phyloP scores from a whole-genome alignment of 345 rosid species.

The Heritiera littoralis region DNA sequence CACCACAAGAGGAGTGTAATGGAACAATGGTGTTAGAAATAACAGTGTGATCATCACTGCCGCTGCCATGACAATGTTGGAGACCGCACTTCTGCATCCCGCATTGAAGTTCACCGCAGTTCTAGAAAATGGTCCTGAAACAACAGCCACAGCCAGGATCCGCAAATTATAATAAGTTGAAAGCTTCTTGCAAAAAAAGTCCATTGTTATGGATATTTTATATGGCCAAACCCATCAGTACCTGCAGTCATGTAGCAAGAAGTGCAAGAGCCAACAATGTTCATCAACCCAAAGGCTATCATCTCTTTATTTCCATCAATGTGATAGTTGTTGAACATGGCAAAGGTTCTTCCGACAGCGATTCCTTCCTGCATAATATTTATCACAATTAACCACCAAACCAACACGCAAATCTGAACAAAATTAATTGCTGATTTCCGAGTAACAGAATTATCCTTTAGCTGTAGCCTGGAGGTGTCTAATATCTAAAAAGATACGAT shows the following conservation, averaged over 20 bases:
- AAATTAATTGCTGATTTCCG: too few relatives aligned
- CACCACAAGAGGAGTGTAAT: constrained; percentile 91
- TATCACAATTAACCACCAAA: not conserved
- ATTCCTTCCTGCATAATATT: constrained; percentile 74
- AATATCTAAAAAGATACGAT: too few relatives aligned
- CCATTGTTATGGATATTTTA: not conserved
- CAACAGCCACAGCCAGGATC: not conserved
- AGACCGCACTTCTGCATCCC: constrained; percentile 82
- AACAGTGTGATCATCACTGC: constrained; percentile 84
- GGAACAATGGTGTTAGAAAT: constrained; percentile 80
- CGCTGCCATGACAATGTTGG: constrained; percentile 90
- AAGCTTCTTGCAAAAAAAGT: not conserved
- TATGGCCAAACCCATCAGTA: constrained; percentile 13
- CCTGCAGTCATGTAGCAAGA: constrained; percentile 92
- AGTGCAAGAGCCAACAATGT: constrained; percentile 86
- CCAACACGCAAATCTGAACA: not conserved
- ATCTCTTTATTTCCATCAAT: constrained; percentile 97
- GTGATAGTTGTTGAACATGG: constrained; percentile 86
- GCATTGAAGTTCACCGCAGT: constrained; percentile 94
- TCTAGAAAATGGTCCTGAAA: constrained; percentile 89
- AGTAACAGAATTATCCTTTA: not conserved
- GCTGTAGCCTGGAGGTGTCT: too few relatives aligned
- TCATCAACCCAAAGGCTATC: constrained; percentile 95
- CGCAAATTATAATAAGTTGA: too few relatives aligned
- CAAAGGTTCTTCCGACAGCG: constrained; percentile 93